Evolutionary conservation across 805 yeast genomes (phyloP).

Genomic region (Myxozyma vanderwaltii): DNA sequence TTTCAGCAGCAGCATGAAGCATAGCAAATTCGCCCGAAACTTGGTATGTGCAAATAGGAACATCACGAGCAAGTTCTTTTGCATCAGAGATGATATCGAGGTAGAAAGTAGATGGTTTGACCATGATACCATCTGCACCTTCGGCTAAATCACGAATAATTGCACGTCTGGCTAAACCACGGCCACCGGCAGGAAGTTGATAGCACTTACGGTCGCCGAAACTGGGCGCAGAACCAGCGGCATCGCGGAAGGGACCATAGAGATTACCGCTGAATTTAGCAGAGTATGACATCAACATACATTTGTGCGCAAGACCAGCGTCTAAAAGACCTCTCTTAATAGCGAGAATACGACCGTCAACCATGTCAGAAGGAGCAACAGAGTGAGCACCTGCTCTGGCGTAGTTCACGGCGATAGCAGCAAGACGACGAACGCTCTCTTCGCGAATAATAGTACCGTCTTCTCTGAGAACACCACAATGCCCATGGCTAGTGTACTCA

Average conservation of each 20-base stretch:
- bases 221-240: slow-evolving; percentile 89
- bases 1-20: slow-evolving; percentile 98
- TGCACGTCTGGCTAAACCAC: slow-evolving; percentile 93
- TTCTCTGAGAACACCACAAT: slow-evolving; percentile 86
- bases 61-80: slow-evolving; percentile 72
- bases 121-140: slow-evolving; percentile 94
- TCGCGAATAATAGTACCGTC: slow-evolving; percentile 85
- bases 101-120: slow-evolving; percentile 95
- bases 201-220: slow-evolving; percentile 90
- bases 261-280: slow-evolving; percentile 90
- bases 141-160: slow-evolving; percentile 80
- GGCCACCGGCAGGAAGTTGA: slow-evolving; percentile 90
- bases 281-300: slow-evolving; percentile 88
- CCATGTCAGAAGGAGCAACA: slow-evolving; percentile 97
- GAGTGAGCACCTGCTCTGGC: slow-evolving; percentile 95
- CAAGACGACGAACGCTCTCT: slow-evolving; percentile 74
- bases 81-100: slow-evolving; percentile 91
- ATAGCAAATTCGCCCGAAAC: slow-evolving; percentile 97
- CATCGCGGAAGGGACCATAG: slow-evolving; percentile 97
- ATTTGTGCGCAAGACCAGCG: slow-evolving; percentile 80
- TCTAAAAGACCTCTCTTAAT: slow-evolving; percentile 82
- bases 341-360: slow-evolving; percentile 89
- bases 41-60: slow-evolving; percentile 93
- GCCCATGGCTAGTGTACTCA: slow-evolving; percentile 97
- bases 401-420: slow-evolving; percentile 92